Base-by-base conservation (phyloP, 2,329 filamentous ascomycete genomes). In the Phoma sp. region DNA sequence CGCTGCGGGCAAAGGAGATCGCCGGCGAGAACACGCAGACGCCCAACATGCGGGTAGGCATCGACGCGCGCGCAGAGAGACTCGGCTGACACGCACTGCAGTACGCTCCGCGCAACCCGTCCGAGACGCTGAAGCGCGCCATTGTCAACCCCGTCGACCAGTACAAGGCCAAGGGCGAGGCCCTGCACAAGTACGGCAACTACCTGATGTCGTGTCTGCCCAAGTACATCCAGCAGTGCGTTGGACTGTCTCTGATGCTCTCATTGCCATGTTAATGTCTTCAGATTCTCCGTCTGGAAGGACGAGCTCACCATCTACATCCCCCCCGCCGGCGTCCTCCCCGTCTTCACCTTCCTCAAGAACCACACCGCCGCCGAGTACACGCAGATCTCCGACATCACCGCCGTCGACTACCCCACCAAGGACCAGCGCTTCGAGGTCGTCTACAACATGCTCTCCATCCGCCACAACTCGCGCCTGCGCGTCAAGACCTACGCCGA, bases 401-500 rank as follows among this genome's bases (percentile, higher is more conserved):
- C 95, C 5, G 93, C 89, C 33, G 92, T 96, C 72, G 95, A 99
- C 78, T 99, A 92, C 80, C 95, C 95, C 30, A 97, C 93, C 60
- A 89, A 92, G 74, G 90, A 96, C 76, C 88, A 97, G 79, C 91
- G 95, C 57, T 99, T 99, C 78, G 95, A 99, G 81, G 84, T 99
- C 59, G 93, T 99, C 65, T 99, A 99, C 85, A 97, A 99, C 80
- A 79, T 99, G 64, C 88, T 99, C 60, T 96, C 91, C 65, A 90
- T 99, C 69, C 90, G 95, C 64, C 92, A 98, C 83, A 99, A 99
- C 81, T 90, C 93, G 47, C 90, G 95, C 65, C 95, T 99, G 77
- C 87, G 95, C 57, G 92, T 99, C 74, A 99, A 99, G 87, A 99
- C 95, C 40, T 99, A 99, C 75, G 93, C 93, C 68, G 93, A 99